These are phyloP conservation scores for Aspergillus heteromorphus DNA, from an alignment of 495 filamentous ascomycete species.

Conservation along the genomic window DNA sequence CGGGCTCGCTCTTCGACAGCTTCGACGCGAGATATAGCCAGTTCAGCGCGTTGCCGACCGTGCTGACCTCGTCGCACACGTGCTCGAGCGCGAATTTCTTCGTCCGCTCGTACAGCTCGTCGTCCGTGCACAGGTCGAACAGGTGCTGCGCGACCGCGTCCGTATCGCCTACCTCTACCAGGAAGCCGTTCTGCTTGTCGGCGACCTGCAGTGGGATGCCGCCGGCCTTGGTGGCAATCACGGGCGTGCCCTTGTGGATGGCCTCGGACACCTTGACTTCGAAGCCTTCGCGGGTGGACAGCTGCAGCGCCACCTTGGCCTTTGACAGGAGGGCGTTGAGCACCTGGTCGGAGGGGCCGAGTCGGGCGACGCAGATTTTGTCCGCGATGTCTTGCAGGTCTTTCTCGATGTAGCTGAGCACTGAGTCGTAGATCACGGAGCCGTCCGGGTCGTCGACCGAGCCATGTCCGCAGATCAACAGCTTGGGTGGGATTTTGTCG, in stretches of 20 bases:
- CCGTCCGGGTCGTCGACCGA: slow-evolving; percentile 85
- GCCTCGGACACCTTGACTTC: slow-evolving; percentile 89
- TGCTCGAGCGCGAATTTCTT: slow-evolving; percentile 56
- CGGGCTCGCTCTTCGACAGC: slow-evolving; percentile 45
- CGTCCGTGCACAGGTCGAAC: slow-evolving; percentile 62
- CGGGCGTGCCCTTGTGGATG: slow-evolving; percentile 75
- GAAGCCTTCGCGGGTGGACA: slow-evolving; percentile 81
- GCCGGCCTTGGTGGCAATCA: slow-evolving; percentile 73
- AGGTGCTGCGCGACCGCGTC: slow-evolving; percentile 68
- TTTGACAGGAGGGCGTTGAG: slow-evolving; percentile 76
- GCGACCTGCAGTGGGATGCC: slow-evolving; percentile 80
- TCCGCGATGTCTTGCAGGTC: slow-evolving; percentile 45
- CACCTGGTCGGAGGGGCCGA: slow-evolving; percentile 73
- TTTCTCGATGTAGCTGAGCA: slow-evolving; percentile 59
- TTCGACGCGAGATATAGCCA: slow-evolving; percentile 75
- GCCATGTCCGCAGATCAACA: slow-evolving; percentile 73
- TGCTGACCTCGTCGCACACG: slow-evolving; percentile 79
- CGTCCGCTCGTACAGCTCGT: slow-evolving; percentile 60
- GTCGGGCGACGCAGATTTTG: slow-evolving; percentile 69
- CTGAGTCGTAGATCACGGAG: slow-evolving; percentile 64
- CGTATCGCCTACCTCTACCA: slow-evolving; percentile 69
- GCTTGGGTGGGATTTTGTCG: slow-evolving; percentile 56
- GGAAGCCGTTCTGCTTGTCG: slow-evolving; percentile 67
- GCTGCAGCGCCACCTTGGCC: slow-evolving; percentile 68
- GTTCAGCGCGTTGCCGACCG: slow-evolving; percentile 69